phyloP scores from a whole-genome alignment of 139 green algal species.

The Yamagishiella unicocca region DNA sequence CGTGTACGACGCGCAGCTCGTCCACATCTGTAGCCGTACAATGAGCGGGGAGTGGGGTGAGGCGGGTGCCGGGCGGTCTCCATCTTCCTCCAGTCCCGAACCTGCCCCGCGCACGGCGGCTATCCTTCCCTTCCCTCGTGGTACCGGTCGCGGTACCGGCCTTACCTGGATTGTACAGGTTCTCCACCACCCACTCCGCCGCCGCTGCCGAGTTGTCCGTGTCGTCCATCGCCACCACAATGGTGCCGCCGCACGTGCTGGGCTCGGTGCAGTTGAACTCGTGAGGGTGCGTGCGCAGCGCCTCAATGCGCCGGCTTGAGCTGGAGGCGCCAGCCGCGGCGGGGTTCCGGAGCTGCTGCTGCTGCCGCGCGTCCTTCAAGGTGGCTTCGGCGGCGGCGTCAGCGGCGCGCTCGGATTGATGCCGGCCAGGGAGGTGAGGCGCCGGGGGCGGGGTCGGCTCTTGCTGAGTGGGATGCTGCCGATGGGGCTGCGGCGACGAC shows the following conservation, averaged over 20 bases:
- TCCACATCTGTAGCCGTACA: background rate
- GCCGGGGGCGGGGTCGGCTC: no score
- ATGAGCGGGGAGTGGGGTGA: background rate
- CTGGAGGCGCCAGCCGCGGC: background rate
- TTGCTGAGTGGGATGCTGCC: no score
- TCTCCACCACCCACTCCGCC: background rate
- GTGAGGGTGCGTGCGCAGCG: conserved; percentile 16
- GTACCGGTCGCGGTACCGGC: no score
- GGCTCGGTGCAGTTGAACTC: conserved; percentile 30
- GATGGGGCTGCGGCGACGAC: no score
- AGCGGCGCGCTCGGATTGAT: background rate
- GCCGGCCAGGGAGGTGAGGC: no score
- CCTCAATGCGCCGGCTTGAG: background rate
- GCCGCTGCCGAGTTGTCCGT: conserved; percentile 33
- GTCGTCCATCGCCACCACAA: conserved; percentile 41
- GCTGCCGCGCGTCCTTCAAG: background rate
- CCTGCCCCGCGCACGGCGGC: no score
- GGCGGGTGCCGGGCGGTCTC: background rate
- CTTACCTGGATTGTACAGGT: conserved; percentile 16
- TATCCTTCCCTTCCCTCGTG: no score
- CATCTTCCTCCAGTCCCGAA: no score
- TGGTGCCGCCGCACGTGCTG: conserved; percentile 3
- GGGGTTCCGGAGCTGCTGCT: background rate
- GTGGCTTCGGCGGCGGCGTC: background rate
- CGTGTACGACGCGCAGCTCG: conserved; percentile 27